phyloP scores from a whole-genome alignment of 257 asterid genomes.

The Buddleja alternifolia region DNA sequence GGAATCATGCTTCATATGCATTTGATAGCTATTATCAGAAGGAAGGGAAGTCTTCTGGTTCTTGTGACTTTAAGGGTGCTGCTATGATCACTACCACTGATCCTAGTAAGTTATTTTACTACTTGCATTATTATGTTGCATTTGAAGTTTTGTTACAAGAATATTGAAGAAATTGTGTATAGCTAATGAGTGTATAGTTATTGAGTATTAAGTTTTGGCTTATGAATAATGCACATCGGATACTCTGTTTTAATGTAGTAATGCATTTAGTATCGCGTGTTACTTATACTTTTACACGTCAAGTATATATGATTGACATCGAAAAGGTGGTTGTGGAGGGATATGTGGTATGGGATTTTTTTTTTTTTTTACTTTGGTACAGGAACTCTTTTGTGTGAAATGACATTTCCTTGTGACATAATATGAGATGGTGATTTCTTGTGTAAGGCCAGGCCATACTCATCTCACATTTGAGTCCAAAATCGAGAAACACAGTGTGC shows the following conservation, averaged over 20 bases:
- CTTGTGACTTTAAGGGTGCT: constrained; percentile 97
- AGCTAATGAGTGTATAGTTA: background rate
- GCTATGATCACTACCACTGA: constrained; percentile 97
- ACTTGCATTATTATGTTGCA: constrained; percentile 1
- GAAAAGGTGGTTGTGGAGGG: constrained; percentile 3
- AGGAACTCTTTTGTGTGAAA: constrained; percentile 11
- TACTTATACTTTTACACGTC: no score
- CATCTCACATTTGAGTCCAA: constrained; percentile 33
- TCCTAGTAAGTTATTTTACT: constrained; percentile 73
- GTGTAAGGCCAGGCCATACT: constrained; percentile 11
- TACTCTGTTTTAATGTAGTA: no score
- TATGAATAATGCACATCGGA: background rate
- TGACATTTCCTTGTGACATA: constrained; percentile 22
- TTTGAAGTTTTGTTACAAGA: background rate
- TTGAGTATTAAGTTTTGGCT: constrained; percentile 2
- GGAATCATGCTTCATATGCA: constrained; percentile 88
- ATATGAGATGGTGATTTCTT: constrained; percentile 4
- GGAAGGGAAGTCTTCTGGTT: constrained; percentile 62
- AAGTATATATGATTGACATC: background rate
- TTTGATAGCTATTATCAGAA: constrained; percentile 93
- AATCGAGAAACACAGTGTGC: constrained; percentile 16
- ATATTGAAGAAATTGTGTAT: constrained; percentile 14
- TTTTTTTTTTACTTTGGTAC: background rate
- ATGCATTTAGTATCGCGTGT: no score
- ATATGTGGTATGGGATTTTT: background rate